Percentiles rank a stretch among this genome's conserved stretches.
phyloP scores from a whole-genome alignment of 139 green algal species.

The Dunaliella primolecta region DNA sequence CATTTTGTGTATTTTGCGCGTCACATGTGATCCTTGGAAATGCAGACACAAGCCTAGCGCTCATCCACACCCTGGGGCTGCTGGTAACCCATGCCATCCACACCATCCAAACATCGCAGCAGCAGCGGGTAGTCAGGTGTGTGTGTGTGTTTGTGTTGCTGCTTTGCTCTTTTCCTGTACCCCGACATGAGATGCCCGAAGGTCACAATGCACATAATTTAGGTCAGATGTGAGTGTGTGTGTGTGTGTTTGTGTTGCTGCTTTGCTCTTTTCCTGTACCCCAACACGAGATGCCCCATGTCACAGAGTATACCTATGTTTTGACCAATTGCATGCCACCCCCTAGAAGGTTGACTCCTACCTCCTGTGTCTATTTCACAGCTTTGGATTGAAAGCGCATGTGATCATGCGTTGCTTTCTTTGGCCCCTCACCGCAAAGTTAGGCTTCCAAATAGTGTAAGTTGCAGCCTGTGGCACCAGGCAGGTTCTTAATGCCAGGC shows the following conservation, averaged over 20 bases:
- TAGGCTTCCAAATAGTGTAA: too few species aligned
- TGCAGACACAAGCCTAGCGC: constrained; percentile 53
- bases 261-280: background rate
- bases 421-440: too few species aligned
- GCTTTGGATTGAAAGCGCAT: too few species aligned
- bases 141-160: background rate
- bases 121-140: constrained; percentile 32
- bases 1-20: too few species aligned
- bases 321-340: too few species aligned
- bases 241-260: background rate
- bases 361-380: too few species aligned
- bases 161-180: background rate
- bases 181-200: background rate
- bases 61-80: constrained; percentile 54
- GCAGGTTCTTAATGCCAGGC: too few species aligned
- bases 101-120: constrained; percentile 29
- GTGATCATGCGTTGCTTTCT: too few species aligned
- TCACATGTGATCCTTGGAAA: too few species aligned
- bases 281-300: background rate
- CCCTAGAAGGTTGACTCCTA: too few species aligned
- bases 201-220: background rate
- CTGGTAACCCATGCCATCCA: constrained; percentile 50
- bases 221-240: background rate
- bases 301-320: too few species aligned
- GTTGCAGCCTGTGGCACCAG: too few species aligned